Evolutionary conservation across 371 early-diverging fungal genomes (phyloP).

Genomic region (Enterocytospora artemiae): DNA sequence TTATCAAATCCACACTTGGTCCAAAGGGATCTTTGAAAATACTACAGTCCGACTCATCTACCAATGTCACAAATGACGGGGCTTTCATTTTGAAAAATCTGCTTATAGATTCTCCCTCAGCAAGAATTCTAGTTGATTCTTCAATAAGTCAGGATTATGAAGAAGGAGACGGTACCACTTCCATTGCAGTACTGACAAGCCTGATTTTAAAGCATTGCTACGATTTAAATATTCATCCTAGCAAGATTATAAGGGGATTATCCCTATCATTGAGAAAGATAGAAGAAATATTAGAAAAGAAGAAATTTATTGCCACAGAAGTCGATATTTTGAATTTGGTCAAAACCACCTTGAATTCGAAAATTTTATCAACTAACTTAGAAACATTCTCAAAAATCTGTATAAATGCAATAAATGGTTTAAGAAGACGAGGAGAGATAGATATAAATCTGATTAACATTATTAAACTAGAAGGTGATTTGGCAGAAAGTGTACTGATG

Average conservation of each 20-base stretch:
- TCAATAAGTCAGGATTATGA: slow-evolving; percentile 97
- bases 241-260: slow-evolving; percentile 89
- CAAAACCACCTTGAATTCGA: slow-evolving; percentile 87
- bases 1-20: slow-evolving; percentile 72
- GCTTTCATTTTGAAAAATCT: slow-evolving; percentile 96
- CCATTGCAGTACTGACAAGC: slow-evolving; percentile 89
- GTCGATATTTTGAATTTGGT: slow-evolving; percentile 60
- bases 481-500: slow-evolving; percentile 85
- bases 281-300: slow-evolving; percentile 68
- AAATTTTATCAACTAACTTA: slow-evolving; percentile 86
- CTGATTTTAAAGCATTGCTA: slow-evolving; percentile 90
- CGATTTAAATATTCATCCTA: slow-evolving; percentile 86
- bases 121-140: slow-evolving; percentile 78
- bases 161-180: slow-evolving; percentile 98
- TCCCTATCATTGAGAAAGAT: slow-evolving; percentile 77
- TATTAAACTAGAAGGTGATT: slow-evolving; percentile 88
- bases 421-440: slow-evolving; percentile 29
- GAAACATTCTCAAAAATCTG: slow-evolving; percentile 86
- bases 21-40: slow-evolving; percentile 78
- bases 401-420: slow-evolving; percentile 77
- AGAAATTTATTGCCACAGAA: slow-evolving; percentile 68
- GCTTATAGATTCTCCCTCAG: slow-evolving; percentile 87
- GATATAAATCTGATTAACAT: slow-evolving; percentile 94
- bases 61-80: slow-evolving; percentile 96
- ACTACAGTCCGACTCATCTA: slow-evolving; percentile 68